phyloP scores from a whole-genome alignment of 2,329 filamentous ascomycete species.

The Aspergillus texensis region DNA sequence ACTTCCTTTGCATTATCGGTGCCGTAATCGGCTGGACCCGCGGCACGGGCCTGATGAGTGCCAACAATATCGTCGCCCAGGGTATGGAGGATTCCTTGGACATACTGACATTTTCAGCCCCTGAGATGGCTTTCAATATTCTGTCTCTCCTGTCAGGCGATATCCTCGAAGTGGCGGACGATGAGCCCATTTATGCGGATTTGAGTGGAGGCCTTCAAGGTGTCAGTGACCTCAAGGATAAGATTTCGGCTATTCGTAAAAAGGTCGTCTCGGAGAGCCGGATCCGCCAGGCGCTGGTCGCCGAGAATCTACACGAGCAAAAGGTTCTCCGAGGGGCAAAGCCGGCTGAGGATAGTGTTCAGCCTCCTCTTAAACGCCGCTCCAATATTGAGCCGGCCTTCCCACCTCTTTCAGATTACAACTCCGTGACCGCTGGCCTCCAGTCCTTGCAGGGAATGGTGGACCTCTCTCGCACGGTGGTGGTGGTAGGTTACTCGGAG shows the following conservation, averaged over 20 bases:
- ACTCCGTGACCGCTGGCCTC: background rate
- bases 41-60: slow-evolving; percentile 95
- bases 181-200: slow-evolving; percentile 93
- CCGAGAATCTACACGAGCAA: background rate
- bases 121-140: slow-evolving; percentile 99
- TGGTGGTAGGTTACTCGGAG: slow-evolving; percentile 82
- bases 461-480: background rate
- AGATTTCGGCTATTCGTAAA: background rate
- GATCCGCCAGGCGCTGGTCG: background rate
- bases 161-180: slow-evolving; percentile 93
- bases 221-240: slow-evolving; percentile 55
- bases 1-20: slow-evolving; percentile 97
- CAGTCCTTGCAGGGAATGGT: background rate
- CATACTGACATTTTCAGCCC: slow-evolving; percentile 96
- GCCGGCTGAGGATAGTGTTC: background rate
- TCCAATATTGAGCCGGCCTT: background rate
- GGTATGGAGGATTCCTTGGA: slow-evolving; percentile 88
- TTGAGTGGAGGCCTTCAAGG: slow-evolving; percentile 97
- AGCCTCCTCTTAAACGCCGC: background rate
- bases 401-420: background rate
- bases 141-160: slow-evolving; percentile 92
- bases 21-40: slow-evolving; percentile 99
- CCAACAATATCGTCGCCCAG: slow-evolving; percentile 96
- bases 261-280: background rate
- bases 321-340: background rate